A percentile compares a stretch with the other conserved stretches of the same genome.
These are phyloP conservation scores for Toxoplasma gondii DNA, from an alignment of 169 alveolate genomes.

Conservation along the genomic window DNA sequence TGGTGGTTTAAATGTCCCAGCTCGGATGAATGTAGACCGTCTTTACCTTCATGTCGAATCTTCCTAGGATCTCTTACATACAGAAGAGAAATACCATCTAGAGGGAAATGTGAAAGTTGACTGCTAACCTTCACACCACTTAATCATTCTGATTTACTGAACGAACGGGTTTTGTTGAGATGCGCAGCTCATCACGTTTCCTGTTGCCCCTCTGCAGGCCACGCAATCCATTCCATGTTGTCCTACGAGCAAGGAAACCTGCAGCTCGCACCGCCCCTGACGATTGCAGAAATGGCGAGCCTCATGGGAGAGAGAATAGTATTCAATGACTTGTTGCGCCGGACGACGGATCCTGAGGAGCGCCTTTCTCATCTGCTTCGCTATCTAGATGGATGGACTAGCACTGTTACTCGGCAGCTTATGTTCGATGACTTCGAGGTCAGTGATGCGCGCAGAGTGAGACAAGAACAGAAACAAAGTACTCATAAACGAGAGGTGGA, in stretches of 20 bases:
- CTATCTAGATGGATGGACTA: background rate
- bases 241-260: conserved; percentile 20
- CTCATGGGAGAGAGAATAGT: background rate
- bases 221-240: background rate
- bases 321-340: background rate
- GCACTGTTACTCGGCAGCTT: background rate
- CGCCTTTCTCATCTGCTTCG: background rate
- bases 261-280: background rate
- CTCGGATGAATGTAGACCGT: no score
- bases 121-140: no score
- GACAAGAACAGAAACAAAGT: no score
- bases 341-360: background rate
- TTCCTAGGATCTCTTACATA: no score
- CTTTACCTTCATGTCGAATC: no score
- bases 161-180: no score
- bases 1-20: no score
- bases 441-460: background rate
- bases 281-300: conserved; percentile 10
- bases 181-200: no score
- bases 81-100: no score
- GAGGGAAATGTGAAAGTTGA: no score
- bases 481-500: no score
- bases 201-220: background rate
- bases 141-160: no score
- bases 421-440: conserved; percentile 24